Base-by-base conservation (phyloP, 1,284 basidiomycete genomes). In the Naganishia albida region DNA sequence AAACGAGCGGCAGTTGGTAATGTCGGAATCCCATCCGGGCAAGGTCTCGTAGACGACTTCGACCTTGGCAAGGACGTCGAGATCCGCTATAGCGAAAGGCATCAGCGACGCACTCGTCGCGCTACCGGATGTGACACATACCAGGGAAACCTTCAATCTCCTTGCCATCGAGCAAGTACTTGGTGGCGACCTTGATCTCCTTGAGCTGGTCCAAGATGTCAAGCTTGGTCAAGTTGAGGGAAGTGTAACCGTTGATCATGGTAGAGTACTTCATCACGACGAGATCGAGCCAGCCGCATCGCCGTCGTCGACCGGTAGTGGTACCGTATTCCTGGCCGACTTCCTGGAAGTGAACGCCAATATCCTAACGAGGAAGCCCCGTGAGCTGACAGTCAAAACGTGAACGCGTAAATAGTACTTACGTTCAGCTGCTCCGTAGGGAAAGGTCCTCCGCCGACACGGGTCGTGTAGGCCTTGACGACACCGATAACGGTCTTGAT, bases 271-370 rank as follows among this genome's bases (percentile, higher is more conserved):
- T 88, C 83, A 98, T 85, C 64, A 97, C 93, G 67, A 97, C 91
- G 25, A 98, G 83, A 80, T 99, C 96, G 57, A 99, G 86, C 96
- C 96, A 99, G 28, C 95, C 95, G 77, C 93, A 94, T 63, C 96
- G 88, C 68, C 95, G 85, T 60, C 90, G 83, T 42, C 95, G 87
- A 28, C 95, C 95, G 0, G 95, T 99, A 4, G 93, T 96, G 38
- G 86, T 87, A 38, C 96, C 95, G 73, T 86, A 96, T 79, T 99
- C 95, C 65, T 84, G 85, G 6, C 95, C 95, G 13, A 97, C 88
- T 80, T 96, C 91, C 82, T 98, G 95, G 42, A 99, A 81, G 73
- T 94, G 91, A 42, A 84, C 84, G 16, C 95, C 95, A 52, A 89
- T 80, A 40, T 88, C 86, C 90, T 91, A 70, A 25, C 34, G 34